These are phyloP conservation scores for Clavaria fumosa DNA, from an alignment of 768 basidiomycete species.

Conservation along the genomic window DNA sequence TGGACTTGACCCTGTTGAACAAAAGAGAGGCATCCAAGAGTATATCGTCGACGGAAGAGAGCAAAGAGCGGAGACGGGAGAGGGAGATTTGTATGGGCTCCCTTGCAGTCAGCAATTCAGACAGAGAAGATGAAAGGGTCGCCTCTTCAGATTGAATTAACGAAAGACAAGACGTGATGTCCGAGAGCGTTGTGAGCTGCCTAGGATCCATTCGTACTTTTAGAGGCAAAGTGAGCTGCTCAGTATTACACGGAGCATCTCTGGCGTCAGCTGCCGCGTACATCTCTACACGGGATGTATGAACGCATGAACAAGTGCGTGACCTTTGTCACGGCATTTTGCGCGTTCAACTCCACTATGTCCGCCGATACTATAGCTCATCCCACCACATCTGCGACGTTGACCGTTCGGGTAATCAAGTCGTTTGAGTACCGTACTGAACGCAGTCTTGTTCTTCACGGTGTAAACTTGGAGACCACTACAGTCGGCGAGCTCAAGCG, in stretches of 20 bases:
- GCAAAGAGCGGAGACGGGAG: slow-evolving; percentile 40
- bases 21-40: slow-evolving; percentile 40
- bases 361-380: slow-evolving; percentile 41
- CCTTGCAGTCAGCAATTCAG: slow-evolving; percentile 51
- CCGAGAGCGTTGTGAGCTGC: slow-evolving; percentile 42
- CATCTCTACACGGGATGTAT: no score
- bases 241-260: no score
- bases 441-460: slow-evolving; percentile 69
- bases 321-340: background rate
- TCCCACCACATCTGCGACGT: slow-evolving; percentile 61
- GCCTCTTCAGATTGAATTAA: slow-evolving; percentile 64
- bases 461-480: slow-evolving; percentile 62
- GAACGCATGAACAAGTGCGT: background rate
- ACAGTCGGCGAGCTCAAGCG: slow-evolving; percentile 74
- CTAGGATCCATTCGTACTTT: slow-evolving; percentile 21
- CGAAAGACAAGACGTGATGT: slow-evolving; percentile 64
- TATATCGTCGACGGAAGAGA: slow-evolving; percentile 49
- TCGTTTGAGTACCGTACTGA: slow-evolving; percentile 88
- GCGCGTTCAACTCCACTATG: slow-evolving; percentile 18
- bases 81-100: slow-evolving; percentile 52
- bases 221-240: no score
- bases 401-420: slow-evolving; percentile 90
- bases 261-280: background rate
- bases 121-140: slow-evolving; percentile 56
- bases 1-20: slow-evolving; percentile 44